Percentiles rank a stretch among this genome's conserved stretches.
phyloP scores from a whole-genome alignment of 176 grass and related monocot genomes.

The Carex littledalei region DNA sequence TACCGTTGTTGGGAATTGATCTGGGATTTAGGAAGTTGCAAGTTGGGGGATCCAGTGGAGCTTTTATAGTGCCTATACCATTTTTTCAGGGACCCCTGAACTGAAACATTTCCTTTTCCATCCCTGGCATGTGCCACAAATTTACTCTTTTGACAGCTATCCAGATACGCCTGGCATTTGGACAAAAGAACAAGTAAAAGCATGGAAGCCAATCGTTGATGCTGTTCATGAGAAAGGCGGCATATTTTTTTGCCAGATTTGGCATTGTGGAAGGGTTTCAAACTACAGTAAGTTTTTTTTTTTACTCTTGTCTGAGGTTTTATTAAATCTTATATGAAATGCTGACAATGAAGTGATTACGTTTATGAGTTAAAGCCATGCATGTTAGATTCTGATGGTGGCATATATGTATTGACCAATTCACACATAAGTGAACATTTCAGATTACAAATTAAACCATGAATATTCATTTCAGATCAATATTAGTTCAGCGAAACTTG shows the following conservation, averaged over 20 bases:
- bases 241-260: conserved; percentile 72
- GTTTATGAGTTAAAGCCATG: background rate
- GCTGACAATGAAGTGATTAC: background rate
- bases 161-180: conserved; percentile 47
- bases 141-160: conserved; percentile 36
- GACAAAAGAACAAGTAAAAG: conserved; percentile 57
- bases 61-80: too few relatives aligned
- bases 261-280: conserved; percentile 52
- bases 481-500: background rate
- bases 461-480: background rate
- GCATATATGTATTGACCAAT: background rate
- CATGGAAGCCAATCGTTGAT: conserved; percentile 49
- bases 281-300: conserved; percentile 18
- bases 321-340: background rate
- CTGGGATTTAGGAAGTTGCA: background rate
- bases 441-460: background rate
- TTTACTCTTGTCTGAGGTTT: background rate
- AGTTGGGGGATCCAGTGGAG: background rate
- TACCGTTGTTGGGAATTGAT: background rate
- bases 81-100: too few relatives aligned
- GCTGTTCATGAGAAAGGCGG: conserved; percentile 57
- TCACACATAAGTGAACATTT: background rate
- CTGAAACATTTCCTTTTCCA: conserved; percentile 2
- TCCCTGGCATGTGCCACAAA: conserved; percentile 23
- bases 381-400: background rate